Conservation (phyloP, 2,329 filamentous ascomycete genomes). For the Ophiostoma angusticollis region DNA sequence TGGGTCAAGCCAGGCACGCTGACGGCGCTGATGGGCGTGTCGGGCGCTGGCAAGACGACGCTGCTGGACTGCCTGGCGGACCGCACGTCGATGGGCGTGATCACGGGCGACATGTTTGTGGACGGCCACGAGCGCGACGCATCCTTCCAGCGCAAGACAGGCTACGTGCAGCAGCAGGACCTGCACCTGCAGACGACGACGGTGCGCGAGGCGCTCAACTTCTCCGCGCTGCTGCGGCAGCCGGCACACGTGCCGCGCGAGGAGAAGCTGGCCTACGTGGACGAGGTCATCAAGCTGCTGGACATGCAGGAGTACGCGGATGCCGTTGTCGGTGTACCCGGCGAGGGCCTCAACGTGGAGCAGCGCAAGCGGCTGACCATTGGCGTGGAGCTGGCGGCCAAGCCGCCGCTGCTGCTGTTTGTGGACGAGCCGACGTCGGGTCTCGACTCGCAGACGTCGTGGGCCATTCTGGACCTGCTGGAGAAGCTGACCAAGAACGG, state of each 20-base stretch:
- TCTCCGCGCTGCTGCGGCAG: constrained; percentile 76
- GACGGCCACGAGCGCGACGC: constrained; percentile 55
- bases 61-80: constrained; percentile 76
- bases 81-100: constrained; percentile 78
- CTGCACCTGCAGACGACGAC: constrained; percentile 77
- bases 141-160: constrained; percentile 84
- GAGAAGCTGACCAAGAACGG: constrained; percentile 82
- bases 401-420: constrained; percentile 79
- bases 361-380: constrained; percentile 67
- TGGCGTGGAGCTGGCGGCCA: constrained; percentile 72
- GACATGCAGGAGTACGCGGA: constrained; percentile 88
- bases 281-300: constrained; percentile 81
- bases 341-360: constrained; percentile 67
- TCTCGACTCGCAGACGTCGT: constrained; percentile 85
- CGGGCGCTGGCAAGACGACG: constrained; percentile 84
- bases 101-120: constrained; percentile 68
- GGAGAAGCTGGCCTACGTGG: constrained; percentile 80
- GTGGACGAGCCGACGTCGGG: constrained; percentile 92
- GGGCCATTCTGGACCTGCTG: constrained; percentile 78
- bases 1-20: constrained; percentile 90
- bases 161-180: constrained; percentile 89
- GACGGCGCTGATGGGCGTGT: constrained; percentile 84
- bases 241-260: constrained; percentile 55
- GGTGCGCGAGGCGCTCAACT: constrained; percentile 76
- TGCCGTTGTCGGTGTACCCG: constrained; percentile 79